phyloP scores from a whole-genome alignment of 495 filamentous ascomycete genomes.

The Rhypophila decipiens region DNA sequence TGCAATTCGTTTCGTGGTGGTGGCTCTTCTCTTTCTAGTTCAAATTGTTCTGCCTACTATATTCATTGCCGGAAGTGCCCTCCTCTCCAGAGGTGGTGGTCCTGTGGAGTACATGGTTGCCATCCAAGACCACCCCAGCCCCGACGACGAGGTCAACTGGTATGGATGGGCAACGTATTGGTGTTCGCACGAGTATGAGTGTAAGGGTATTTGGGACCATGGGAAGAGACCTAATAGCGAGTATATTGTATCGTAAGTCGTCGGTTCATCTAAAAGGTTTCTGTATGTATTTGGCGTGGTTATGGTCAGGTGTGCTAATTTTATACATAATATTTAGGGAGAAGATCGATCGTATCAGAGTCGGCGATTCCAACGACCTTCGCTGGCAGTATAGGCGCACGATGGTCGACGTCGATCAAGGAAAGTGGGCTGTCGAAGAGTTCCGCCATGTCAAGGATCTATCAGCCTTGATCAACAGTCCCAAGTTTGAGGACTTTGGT shows the following conservation, averaged over 20 bases:
- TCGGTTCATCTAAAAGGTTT: neutral
- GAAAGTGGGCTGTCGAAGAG: neutral
- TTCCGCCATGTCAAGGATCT: neutral
- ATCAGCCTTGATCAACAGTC: neutral
- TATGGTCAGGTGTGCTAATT: neutral
- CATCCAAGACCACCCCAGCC: neutral
- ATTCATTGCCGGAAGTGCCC: neutral
- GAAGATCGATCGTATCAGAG: neutral
- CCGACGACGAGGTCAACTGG: neutral
- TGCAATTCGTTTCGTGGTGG: neutral
- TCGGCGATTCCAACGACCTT: neutral
- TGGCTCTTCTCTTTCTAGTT: neutral
- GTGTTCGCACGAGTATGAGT: neutral
- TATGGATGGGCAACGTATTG: neutral
- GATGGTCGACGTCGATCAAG: neutral
- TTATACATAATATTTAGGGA: neutral
- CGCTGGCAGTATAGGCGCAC: neutral
- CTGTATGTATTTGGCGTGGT: neutral
- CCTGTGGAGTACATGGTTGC: neutral
- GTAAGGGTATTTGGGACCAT: neutral
- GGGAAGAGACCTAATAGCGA: neutral
- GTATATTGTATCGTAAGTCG: neutral
- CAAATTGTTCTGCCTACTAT: neutral
- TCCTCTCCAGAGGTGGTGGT: too few species aligned
- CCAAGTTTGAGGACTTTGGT: neutral